Base-by-base conservation (phyloP, 2,329 filamentous ascomycete genomes). In the Chaetomiaceae sp. region DNA sequence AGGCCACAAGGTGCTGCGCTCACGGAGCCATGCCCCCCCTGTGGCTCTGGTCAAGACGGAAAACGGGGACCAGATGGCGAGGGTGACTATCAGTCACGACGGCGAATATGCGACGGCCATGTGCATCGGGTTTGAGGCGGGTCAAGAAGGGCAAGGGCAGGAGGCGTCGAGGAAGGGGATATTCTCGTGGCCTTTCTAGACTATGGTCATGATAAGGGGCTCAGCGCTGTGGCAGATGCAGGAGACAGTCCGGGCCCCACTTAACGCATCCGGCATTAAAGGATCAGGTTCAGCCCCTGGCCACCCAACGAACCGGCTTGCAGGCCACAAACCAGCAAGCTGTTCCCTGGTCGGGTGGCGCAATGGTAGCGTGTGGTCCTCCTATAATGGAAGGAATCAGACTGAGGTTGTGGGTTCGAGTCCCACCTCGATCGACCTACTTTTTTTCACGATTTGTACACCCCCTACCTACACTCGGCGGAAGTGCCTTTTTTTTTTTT, bases 31-130 rank as follows among this genome's bases (percentile, higher is more conserved):
- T 7, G n/a, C 29, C 5, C 50, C 75, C 21, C 76, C 77, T 0
- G 61, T 77, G 3, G 76, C 73, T 7, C 61, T 76, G 46, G 70
- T 79, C 53, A 66, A 60, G 55, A 65, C 64, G 7, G n/a, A 5
- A 9, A 20, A 20, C 11, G 58, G 51, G 36, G 66, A 74, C 54
- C 78, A 82, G 59, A 73, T 82, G 45, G 89, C 84, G 13, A 75
- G 81, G 63, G 66, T 96, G 40, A 92, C 86, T 55, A 95, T 96
- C 62, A 94, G 87, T 63, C 91, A 96, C 67, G 91, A 96, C 68
- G 85, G 81, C 2, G 85, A 89, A 7, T 95, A 90, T 70, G 90
- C 90, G 9, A 84, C 79, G 18, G 87, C 86, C 6, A 75, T 85
- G 1, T 87, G 85, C 58, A 58, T 89, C 30, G 82, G 79, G 3